Base-by-base conservation (phyloP, 2,329 filamentous ascomycete genomes). In the Rutstroemia sp. region DNA sequence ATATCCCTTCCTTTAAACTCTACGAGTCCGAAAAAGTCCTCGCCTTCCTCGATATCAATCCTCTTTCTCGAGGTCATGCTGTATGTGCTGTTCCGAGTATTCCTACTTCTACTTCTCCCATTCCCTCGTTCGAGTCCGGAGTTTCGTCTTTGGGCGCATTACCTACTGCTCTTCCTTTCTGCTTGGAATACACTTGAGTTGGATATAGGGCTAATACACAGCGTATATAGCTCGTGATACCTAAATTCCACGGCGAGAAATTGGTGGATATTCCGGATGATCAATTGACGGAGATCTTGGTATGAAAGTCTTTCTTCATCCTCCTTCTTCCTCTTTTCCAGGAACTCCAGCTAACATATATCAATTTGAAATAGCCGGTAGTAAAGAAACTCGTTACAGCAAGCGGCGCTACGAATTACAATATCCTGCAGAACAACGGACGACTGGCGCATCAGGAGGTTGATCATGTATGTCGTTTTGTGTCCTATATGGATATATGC, bases 351-450 rank as follows among this genome's bases (percentile, higher is more conserved):
- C 30, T 54, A 19, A 48, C 21, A 38, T n/a, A 12, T 12, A 19
- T 30, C 58, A 49, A 21, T n/a, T 41, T 37, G 8, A 5, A 19
- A 47, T 57, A 87, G 78, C 87, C 89, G 45, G 83, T 95, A 16
- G 86, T 89, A 48, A 96, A 96, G 81, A 92, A 88, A 73, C 82
- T 99, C 48, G 91, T 87, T 49, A 73, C 77, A 19, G 92, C 91
- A 27, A 84, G 82, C 4, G 89, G 89, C 39, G 85, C 87, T 4
- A 76, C 78, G 51, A 81, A 97, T 72, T 99, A 90, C 78, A 99
- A 99, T 69, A 81, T 99, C 49, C 76, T 99, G 58, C 94, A 99
- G 76, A 99, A 99, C 76, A 99, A 99, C 69, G 94, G 94, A 52
- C 78, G 82, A 21, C 82, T 92, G 67, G 94, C 94, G 17, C 94